phyloP scores from a whole-genome alignment of 345 rosid species.

The Cardamine chenopodiifolia region DNA sequence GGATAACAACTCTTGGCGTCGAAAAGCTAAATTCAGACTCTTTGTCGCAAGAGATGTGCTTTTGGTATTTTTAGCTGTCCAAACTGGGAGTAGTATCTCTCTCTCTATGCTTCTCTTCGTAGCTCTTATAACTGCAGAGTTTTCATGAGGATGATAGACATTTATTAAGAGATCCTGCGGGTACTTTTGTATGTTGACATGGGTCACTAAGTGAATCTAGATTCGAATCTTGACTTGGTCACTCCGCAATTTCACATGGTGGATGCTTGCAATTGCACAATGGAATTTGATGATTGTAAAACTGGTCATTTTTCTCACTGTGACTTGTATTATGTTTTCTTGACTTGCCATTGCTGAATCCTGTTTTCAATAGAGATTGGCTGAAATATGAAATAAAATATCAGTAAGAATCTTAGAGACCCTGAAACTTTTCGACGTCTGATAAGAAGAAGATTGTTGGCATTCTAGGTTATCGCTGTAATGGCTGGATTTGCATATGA shows the following conservation, averaged over 20 bases:
- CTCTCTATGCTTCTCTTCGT: background rate
- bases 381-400: background rate
- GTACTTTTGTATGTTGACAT: background rate
- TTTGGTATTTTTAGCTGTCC: conserved; percentile 85
- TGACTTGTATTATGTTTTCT: conserved; percentile 24
- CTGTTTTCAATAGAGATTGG: background rate
- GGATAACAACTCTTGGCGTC: conserved; percentile 83
- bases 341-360: conserved; percentile 19
- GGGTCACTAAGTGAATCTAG: conserved; percentile 8
- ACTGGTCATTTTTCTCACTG: conserved; percentile 3
- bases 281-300: conserved; percentile 4
- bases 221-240: conserved; percentile 16
- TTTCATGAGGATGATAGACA: background rate
- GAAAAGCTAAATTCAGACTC: conserved; percentile 79
- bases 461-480: conserved; percentile 63
- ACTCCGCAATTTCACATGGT: background rate
- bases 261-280: background rate
- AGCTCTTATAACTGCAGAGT: background rate
- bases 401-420: background rate
- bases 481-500: conserved; percentile 82
- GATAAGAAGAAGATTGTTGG: background rate
- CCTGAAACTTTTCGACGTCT: background rate
- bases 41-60: conserved; percentile 95
- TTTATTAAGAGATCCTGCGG: background rate
- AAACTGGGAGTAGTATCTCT: conserved; percentile 55